Base-by-base conservation (phyloP, 805 yeast species). In the Geotrichum ghanense region DNA sequence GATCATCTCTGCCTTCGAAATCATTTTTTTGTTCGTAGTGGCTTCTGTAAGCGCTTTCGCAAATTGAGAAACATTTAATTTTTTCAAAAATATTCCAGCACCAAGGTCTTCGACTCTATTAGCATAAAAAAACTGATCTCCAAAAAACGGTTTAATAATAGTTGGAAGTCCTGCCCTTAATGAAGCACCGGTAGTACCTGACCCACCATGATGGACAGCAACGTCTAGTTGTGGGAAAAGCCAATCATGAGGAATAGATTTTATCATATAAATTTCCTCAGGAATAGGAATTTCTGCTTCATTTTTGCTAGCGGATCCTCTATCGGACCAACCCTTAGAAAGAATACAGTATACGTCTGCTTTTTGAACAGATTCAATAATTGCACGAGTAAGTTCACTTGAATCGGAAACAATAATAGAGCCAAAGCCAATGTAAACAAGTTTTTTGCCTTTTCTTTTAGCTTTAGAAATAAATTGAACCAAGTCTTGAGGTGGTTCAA, bases 121-220 rank as follows among this genome's bases (percentile, higher is more conserved):
- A 0, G 95, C 96, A 62, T 85, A 90, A 60, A 90, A 90, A 59
- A 85, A 89, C 64, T 90, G 97, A 63, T 90, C 97, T 0, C 96
- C 97, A 62, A 90, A 90, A 58, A 90, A 90, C 1, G 97, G 97
- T 61, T 89, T 90, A 55, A 90, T 78, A 26, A 90, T 74, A 0
- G 95, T 87, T 1, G 97, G 97, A 25, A 83, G 62, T 0, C 97
- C 97, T 12, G 84, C 82, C 51, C 89, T 70, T 46, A 90, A 62
- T 1, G 94, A 75, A 0, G 96, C 95, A 5, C 97, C 97, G 0
- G 97, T 90, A 0, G 97, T 86, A 1, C 97, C 97, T 0, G 95
- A 82, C 0, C 97, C 97, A 35, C 97, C 97, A 61, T 90, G 97
- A 60, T 90, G 97, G 3, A 90, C 96, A 0, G 95, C 95, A 0